A percentile compares a stretch with the other conserved stretches of the same genome.
Evolutionary conservation across 2,329 filamentous ascomycete species (phyloP).

Genomic region (Sarocladiaceae sp.): DNA sequence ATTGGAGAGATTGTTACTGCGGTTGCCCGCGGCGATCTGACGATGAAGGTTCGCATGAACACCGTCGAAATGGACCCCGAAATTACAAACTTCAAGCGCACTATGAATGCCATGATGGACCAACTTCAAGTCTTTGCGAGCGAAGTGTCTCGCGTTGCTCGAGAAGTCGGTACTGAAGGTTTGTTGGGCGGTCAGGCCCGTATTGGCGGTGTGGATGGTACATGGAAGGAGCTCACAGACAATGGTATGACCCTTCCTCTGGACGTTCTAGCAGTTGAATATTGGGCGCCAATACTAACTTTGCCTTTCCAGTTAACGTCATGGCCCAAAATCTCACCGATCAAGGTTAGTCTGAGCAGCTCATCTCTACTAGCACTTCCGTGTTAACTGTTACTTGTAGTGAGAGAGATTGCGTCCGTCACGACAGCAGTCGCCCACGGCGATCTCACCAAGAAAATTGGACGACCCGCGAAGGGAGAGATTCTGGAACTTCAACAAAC

Average conservation of each 20-base stretch:
- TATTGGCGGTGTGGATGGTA: slow-evolving; percentile 89
- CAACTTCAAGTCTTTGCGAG: slow-evolving; percentile 94
- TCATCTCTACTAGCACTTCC: not conserved
- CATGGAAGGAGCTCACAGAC: slow-evolving; percentile 94
- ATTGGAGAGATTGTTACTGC: slow-evolving; percentile 97
- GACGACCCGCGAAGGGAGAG: slow-evolving; percentile 72
- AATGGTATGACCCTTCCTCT: slow-evolving; percentile 50
- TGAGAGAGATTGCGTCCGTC: slow-evolving; percentile 78
- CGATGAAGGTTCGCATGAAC: slow-evolving; percentile 95
- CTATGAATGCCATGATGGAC: slow-evolving; percentile 99
- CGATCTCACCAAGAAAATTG: slow-evolving; percentile 78
- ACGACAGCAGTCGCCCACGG: slow-evolving; percentile 79
- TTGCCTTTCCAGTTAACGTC: slow-evolving; percentile 59
- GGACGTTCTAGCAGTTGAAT: not conserved
- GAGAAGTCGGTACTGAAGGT: slow-evolving; percentile 93
- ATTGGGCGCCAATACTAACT: not conserved
- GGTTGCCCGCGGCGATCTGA: slow-evolving; percentile 89
- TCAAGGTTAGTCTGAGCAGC: slow-evolving; percentile 44
- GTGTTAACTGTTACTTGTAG: slow-evolving; percentile 30
- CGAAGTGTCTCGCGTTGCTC: slow-evolving; percentile 89
- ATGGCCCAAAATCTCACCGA: slow-evolving; percentile 80
- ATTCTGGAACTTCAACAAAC: slow-evolving; percentile 79
- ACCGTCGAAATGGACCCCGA: slow-evolving; percentile 96
- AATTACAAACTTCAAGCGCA: slow-evolving; percentile 95
- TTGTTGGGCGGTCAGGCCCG: slow-evolving; percentile 89